Base-by-base conservation (phyloP, 2,329 filamentous ascomycete genomes). In the Annulohypoxylon truncatum region DNA sequence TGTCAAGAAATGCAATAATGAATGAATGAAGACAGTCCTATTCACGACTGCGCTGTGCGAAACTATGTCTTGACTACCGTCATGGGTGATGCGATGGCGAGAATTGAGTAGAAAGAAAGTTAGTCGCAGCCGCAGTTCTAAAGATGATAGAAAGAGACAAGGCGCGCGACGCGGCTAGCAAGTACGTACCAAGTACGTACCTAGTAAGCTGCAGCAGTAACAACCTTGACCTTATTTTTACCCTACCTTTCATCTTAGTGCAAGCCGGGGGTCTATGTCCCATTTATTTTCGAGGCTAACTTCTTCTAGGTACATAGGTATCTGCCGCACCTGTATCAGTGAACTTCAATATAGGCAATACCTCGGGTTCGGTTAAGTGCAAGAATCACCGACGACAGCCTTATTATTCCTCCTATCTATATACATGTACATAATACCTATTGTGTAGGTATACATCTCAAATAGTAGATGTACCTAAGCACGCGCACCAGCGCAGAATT, bases 1-100 rank as follows among this genome's bases (percentile, higher is more conserved):
- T 24, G 33, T 46, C 55, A 71, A 68, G 60, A 69, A 67, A 69
- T 64, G 61, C 58, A 64, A 55, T 40, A 64, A 64, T 57, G 26
- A 57, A 62, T 24, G 53, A 60, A 55, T 61, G 54, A 58, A 60
- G 35, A 13, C 20, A 47, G 55, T 22, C 38, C 20, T 35, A 56
- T 13, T 38, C 42, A 59, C 60, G 46, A 56, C 51, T 35, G 55
- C 7, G 48, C 38, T 24, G 55, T 13, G 48, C 13, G 33, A 64
- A 60, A 51, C 26, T 51, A 44, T 59, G 47, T 28, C 50, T 29
- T 29, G n/a, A 31, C 29, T 51, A 33, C 24, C 42, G 40, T 64
- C 24, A 60, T 38, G 51, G 35, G 54, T 61, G 53, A 56, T 61
- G 62, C 56, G 62, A 61, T 58, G 40, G 40, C 51, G 12, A 56